Percentiles rank a stretch among this genome's conserved stretches.
Evolutionary conservation across 2,329 filamentous ascomycete species (phyloP).

Genomic region (Colletotrichum ledebouriae): DNA sequence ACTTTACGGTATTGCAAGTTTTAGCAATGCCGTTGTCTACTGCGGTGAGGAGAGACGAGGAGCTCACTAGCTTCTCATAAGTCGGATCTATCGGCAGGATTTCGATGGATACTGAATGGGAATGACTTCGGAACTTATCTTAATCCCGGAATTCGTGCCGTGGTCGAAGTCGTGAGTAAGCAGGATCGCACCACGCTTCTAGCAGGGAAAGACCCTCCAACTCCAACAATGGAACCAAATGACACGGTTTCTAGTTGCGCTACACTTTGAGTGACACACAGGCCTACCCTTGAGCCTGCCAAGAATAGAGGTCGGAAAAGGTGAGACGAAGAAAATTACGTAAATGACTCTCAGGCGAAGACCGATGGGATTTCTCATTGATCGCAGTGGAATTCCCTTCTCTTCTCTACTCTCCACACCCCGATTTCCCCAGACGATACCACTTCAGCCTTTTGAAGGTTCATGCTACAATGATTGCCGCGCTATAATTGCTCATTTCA

Average conservation of each 20-base stretch:
- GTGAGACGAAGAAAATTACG: slow-evolving; percentile 33
- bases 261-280: slow-evolving; percentile 31
- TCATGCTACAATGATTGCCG: not conserved
- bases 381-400: not conserved
- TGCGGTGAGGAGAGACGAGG: too few species aligned
- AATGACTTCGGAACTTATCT: not conserved
- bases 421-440: not conserved
- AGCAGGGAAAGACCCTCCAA: slow-evolving; percentile 35
- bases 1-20: too few species aligned
- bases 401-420: slow-evolving; percentile 8
- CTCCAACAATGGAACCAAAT: slow-evolving; percentile 9
- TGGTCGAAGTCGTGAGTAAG: slow-evolving; percentile 27
- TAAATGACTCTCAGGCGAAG: slow-evolving; percentile 31
- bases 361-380: not conserved
- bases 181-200: not conserved
- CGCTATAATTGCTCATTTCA: not conserved
- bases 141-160: not conserved
- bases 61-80: too few species aligned
- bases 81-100: too few species aligned
- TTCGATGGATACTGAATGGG: too few species aligned
- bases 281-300: slow-evolving; percentile 27
- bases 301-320: slow-evolving; percentile 29
- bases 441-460: not conserved
- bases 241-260: slow-evolving; percentile 25
- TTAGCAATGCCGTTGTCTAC: too few species aligned